Percentiles rank a stretch among this genome's conserved stretches.
Conservation (phyloP, 805 yeast species). For the Clavispora phyllophila region DNA sequence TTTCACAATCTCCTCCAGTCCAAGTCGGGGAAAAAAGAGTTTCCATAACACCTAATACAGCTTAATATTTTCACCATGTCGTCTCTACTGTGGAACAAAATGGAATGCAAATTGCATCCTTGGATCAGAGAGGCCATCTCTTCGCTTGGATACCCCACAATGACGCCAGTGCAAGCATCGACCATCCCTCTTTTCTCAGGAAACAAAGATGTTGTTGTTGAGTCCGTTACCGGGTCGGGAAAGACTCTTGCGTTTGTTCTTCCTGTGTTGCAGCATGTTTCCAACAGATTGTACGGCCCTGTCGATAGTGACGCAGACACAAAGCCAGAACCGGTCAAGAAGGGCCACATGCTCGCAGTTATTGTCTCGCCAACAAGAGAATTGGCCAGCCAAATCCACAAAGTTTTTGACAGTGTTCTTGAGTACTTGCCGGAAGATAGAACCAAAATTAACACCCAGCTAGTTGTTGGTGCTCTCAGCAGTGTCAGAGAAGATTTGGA, state of each 20-base stretch:
- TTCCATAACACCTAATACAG: background rate
- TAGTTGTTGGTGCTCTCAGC: slow-evolving; percentile 59
- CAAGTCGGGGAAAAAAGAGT: background rate
- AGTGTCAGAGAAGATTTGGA: slow-evolving; percentile 70
- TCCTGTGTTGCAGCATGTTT: slow-evolving; percentile 71
- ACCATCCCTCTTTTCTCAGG: slow-evolving; percentile 79
- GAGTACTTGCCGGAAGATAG: slow-evolving; percentile 50
- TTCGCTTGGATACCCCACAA: slow-evolving; percentile 68
- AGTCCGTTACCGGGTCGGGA: slow-evolving; percentile 98
- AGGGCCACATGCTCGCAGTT: slow-evolving; percentile 68
- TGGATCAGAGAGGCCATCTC: slow-evolving; percentile 70
- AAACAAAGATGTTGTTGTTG: slow-evolving; percentile 93
- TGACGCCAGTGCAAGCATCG: slow-evolving; percentile 98
- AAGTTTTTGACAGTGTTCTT: slow-evolving; percentile 58
- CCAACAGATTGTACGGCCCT: slow-evolving; percentile 22
- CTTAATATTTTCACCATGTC: slow-evolving; percentile 19
- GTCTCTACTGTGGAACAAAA: slow-evolving; percentile 58
- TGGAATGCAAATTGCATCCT: slow-evolving; percentile 51
- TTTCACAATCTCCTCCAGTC: slow-evolving; percentile 2
- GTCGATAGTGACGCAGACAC: slow-evolving; percentile 16
- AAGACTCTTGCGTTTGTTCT: slow-evolving; percentile 87
- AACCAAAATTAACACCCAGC: slow-evolving; percentile 47
- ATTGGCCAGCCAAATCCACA: slow-evolving; percentile 63
- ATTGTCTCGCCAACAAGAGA: slow-evolving; percentile 74
- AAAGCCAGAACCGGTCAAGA: slow-evolving; percentile 32